Evolutionary conservation across 2,329 filamentous ascomycete species (phyloP).

Genomic region (Coniochaeta pulveracea): DNA sequence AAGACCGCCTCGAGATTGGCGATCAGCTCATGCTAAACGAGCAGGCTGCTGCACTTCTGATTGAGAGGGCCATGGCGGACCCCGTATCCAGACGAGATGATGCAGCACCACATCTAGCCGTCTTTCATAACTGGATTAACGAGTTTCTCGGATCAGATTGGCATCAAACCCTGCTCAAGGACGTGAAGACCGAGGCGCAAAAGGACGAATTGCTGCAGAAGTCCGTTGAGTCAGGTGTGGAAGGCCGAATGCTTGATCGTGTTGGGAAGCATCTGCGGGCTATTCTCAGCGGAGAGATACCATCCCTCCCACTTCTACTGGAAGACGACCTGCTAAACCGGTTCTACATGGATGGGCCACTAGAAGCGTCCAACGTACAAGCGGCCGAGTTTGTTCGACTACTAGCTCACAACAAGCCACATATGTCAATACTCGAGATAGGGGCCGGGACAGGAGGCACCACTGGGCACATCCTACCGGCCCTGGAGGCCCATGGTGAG

Average conservation of each 20-base stretch:
- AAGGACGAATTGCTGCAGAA: constrained; percentile 1
- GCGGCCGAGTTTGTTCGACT: constrained; percentile 12
- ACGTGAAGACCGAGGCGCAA: constrained; percentile 12
- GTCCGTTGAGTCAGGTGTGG: constrained; percentile 10
- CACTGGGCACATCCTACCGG: not conserved
- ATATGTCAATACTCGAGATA: constrained; percentile 20
- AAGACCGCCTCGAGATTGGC: too few species aligned
- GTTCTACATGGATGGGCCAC: constrained; percentile 18
- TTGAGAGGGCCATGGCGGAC: too few species aligned
- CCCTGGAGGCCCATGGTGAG: not conserved
- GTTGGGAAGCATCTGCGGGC: constrained; percentile 18
- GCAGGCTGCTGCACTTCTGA: too few species aligned
- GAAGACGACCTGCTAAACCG: constrained; percentile 20
- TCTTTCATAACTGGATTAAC: constrained; percentile 6
- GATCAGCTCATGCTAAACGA: too few species aligned
- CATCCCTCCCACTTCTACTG: constrained; percentile 21
- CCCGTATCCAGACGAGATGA: too few species aligned
- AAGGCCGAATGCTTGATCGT: constrained; percentile 17
- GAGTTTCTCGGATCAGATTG: not conserved
- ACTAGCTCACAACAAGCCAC: constrained; percentile 4
- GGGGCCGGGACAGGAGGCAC: not conserved
- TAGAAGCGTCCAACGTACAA: constrained; percentile 13
- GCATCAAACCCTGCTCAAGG: constrained; percentile 2
- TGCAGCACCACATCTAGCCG: not conserved
- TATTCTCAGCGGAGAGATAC: constrained; percentile 18